Conservation (phyloP, 2,329 filamentous ascomycete genomes). For the Penicillium sp. region DNA sequence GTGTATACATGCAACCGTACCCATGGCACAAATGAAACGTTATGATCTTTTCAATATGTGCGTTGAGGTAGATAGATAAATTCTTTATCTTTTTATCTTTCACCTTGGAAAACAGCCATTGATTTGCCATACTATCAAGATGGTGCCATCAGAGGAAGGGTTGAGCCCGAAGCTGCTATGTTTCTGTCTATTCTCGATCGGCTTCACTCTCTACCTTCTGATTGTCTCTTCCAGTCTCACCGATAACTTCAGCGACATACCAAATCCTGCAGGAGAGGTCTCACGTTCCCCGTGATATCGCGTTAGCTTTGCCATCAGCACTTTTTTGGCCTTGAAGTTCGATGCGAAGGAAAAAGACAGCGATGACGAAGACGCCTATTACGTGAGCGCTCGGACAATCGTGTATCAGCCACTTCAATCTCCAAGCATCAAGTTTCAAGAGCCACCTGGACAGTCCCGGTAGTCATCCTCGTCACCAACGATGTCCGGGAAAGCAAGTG, state of each 20-base stretch:
- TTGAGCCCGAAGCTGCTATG: slow-evolving; percentile 5
- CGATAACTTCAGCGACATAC: too few species aligned
- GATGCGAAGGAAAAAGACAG: background rate
- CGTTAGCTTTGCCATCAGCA: slow-evolving; percentile 6
- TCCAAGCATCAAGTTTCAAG: slow-evolving; percentile 6
- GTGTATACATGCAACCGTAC: too few species aligned
- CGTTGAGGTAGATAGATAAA: too few species aligned
- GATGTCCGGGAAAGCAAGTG: slow-evolving; percentile 12
- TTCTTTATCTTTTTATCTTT: too few species aligned
- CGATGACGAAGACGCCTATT: slow-evolving; percentile 5
- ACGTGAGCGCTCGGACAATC: slow-evolving; percentile 6
- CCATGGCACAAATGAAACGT: too few species aligned
- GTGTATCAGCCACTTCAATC: slow-evolving; percentile 16
- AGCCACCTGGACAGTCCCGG: background rate
- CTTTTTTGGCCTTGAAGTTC: background rate
- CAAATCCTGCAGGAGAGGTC: too few species aligned
- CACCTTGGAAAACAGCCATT: too few species aligned
- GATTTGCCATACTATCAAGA: too few species aligned
- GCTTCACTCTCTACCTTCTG: slow-evolving; percentile 2
- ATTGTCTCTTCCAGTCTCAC: background rate
- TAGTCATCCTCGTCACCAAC: slow-evolving; percentile 12
- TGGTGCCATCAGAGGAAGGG: too few species aligned
- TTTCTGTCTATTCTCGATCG: slow-evolving; percentile 10
- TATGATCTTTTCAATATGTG: too few species aligned
- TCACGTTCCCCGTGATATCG: too few species aligned